Base-by-base conservation (phyloP, 1,284 basidiomycete genomes). In the Fomitopsis schrenkii region DNA sequence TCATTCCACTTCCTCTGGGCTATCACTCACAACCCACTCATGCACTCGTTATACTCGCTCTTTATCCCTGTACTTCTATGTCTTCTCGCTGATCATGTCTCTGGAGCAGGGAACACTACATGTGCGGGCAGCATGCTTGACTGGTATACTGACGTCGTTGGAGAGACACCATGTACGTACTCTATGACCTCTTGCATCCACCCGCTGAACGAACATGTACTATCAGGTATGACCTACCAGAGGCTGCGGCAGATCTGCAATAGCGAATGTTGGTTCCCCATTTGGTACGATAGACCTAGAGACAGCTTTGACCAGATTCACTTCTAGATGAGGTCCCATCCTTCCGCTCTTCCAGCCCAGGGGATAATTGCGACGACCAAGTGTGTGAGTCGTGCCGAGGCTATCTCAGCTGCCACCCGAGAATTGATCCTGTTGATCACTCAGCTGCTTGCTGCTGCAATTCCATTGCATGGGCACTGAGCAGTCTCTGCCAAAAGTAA, bases 401-500 rank as follows among this genome's bases (percentile, higher is more conserved):
- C 8, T 7, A 7, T n/a, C 22, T 15, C 9, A 40, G 38, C 9
- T 15, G 6, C 15, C n/a, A 33, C 19, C 9, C 7, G 19, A 40
- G 38, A 1, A 12, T 22, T 50, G 14, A 50, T 15, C 30, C 15
- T 8, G 10, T 12, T 8, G 15, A 9, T 12, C 15, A 14, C 26
- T 5, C 30, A 67, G 66, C 60, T 10, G 30, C 42, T 12, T 67
- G 66, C 35, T 67, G 66, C 40, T 67, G 66, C 55, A 67, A 66
- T 30, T 62, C 63, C 1, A 30, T 67, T 3, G 58, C 66, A 5
- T 67, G 62, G 54, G 59, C 64, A n/a, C 55, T 67, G 33, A 67
- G 66, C 50, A 66, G 64, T 64, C 59, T 67, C 1, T 67, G 66
- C 55, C 59, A 64, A 59, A 64, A 63, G 66, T 67, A 33, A 1